A percentile compares a stretch with the other conserved stretches of the same genome.
Conservation (phyloP, 768 basidiomycete genomes). For the Podaxis sp. region DNA sequence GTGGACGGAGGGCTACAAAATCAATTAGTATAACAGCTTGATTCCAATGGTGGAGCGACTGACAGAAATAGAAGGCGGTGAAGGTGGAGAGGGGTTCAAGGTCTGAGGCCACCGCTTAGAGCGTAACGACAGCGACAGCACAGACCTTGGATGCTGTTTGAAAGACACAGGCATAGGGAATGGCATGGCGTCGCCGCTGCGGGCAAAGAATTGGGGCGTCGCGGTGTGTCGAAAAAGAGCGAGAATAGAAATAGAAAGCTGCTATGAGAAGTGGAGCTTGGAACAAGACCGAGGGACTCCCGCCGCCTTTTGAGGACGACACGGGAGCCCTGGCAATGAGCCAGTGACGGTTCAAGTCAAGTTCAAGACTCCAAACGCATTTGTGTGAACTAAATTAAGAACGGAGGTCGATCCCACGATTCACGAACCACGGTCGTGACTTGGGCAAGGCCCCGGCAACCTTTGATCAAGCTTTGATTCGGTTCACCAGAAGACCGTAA, state of each 20-base stretch:
- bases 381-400: too few relatives aligned
- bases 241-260: background rate
- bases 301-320: conserved; percentile 11
- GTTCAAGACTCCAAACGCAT: background rate
- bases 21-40: background rate
- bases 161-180: background rate
- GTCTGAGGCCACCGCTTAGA: background rate
- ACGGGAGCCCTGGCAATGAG: background rate
- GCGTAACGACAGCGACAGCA: background rate
- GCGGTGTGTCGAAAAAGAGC: background rate
- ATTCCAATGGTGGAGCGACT: background rate
- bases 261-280: background rate
- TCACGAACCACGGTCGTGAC: too few relatives aligned
- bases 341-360: background rate
- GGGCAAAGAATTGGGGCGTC: background rate
- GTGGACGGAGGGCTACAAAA: background rate
- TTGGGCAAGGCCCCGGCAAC: too few relatives aligned
- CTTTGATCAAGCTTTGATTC: too few relatives aligned
- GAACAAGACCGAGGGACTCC: background rate
- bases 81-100: background rate
- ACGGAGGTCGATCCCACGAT: too few relatives aligned
- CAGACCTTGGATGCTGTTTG: conserved; percentile 1
- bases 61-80: background rate
- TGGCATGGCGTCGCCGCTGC: background rate
- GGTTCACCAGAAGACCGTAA: too few relatives aligned